Conservation (phyloP, 1,284 basidiomycete species). For the Grifola frondosa region DNA sequence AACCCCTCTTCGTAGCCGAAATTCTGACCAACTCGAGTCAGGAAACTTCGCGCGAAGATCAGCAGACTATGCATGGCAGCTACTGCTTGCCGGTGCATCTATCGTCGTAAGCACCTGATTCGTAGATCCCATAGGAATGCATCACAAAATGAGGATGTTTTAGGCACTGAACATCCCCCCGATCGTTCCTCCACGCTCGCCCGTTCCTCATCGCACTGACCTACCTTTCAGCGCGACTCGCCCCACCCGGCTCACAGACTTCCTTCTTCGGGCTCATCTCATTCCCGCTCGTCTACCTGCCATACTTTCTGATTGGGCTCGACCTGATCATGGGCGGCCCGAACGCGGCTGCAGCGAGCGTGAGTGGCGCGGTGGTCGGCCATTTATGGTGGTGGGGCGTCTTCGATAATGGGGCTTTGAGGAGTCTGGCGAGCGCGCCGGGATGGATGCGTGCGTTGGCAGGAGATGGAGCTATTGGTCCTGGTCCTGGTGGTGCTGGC, state of each 20-base stretch:
- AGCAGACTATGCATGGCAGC: slow-evolving; percentile 74
- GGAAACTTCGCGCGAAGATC: slow-evolving; percentile 59
- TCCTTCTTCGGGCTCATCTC: slow-evolving; percentile 75
- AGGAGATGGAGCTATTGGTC: slow-evolving; percentile 28
- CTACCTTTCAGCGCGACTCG: slow-evolving; percentile 67
- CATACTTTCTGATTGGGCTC: slow-evolving; percentile 71
- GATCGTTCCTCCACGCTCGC: slow-evolving; percentile 56
- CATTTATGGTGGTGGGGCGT: slow-evolving; percentile 80
- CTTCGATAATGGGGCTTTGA: slow-evolving; percentile 38
- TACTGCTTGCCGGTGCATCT: slow-evolving; percentile 51
- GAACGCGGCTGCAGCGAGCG: slow-evolving; percentile 48
- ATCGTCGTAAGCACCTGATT: slow-evolving; percentile 29
- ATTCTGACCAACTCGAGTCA: slow-evolving; percentile 62
- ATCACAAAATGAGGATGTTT: too few species aligned
- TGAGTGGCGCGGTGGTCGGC: slow-evolving; percentile 74
- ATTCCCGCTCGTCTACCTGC: slow-evolving; percentile 71
- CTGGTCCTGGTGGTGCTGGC: slow-evolving; percentile 13
- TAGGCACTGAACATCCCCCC: slow-evolving; percentile 64
- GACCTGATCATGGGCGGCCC: slow-evolving; percentile 72
- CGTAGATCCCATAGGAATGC: background rate
- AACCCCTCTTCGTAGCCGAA: slow-evolving; percentile 46
- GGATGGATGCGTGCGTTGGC: slow-evolving; percentile 37
- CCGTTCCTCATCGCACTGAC: slow-evolving; percentile 69
- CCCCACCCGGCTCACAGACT: slow-evolving; percentile 63
- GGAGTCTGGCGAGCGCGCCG: slow-evolving; percentile 35